A percentile compares a stretch with the other conserved stretches of the same genome.
These are phyloP conservation scores for Stellera chamaejasme DNA, from an alignment of 345 rosid genomes.

Conservation along the genomic window DNA sequence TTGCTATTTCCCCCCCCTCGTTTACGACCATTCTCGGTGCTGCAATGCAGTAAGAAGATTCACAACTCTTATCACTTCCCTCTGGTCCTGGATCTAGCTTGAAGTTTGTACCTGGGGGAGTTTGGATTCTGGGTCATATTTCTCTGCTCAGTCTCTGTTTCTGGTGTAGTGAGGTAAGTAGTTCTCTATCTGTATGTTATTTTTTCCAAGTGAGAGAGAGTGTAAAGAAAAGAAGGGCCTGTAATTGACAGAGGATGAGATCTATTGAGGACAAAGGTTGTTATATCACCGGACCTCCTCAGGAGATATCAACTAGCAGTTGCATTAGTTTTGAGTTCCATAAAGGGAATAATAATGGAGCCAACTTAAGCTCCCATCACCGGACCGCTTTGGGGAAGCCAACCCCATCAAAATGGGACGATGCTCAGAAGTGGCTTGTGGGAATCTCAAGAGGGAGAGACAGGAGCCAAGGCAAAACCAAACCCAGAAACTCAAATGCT, in stretches of 20 bases:
- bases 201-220: neutral
- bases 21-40: slow-evolving; percentile 4
- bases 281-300: slow-evolving; percentile 34
- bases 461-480: slow-evolving; percentile 28
- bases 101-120: too few species aligned
- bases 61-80: too few species aligned
- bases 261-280: slow-evolving; percentile 55
- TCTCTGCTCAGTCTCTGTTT: too few species aligned
- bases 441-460: slow-evolving; percentile 64
- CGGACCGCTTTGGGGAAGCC: slow-evolving; percentile 76
- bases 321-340: slow-evolving; percentile 59
- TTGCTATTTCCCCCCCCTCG: neutral
- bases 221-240: slow-evolving; percentile 5
- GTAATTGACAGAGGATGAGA: slow-evolving; percentile 42
- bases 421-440: slow-evolving; percentile 97
- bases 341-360: slow-evolving; percentile 46
- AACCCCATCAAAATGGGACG: slow-evolving; percentile 97
- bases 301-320: slow-evolving; percentile 37
- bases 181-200: neutral
- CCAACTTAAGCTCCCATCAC: slow-evolving; percentile 49
- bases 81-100: too few species aligned
- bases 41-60: too few species aligned
- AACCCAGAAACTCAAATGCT: slow-evolving; percentile 83
- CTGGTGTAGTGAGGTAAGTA: too few species aligned
- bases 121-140: too few species aligned